Percentiles rank a stretch among this genome's conserved stretches.
Evolutionary conservation across 805 yeast species (phyloP).

Genomic region (Candida pini): DNA sequence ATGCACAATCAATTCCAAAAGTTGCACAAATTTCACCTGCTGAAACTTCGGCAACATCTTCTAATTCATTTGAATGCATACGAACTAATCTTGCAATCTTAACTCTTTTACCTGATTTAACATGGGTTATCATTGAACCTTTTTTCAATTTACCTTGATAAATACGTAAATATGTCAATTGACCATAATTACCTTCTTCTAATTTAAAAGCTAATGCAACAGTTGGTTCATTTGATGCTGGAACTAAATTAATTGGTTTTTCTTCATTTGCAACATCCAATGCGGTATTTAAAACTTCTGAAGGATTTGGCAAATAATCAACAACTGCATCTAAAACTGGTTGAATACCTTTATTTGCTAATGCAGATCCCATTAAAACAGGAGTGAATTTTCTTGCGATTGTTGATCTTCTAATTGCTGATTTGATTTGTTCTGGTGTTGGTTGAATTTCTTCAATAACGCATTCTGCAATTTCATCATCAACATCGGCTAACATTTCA

Average conservation of each 20-base stretch:
- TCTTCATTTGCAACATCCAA: constrained; percentile 66
- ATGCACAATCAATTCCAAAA: constrained; percentile 97
- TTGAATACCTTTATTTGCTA: constrained; percentile 94
- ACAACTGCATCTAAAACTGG: constrained; percentile 94
- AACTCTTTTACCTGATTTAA: constrained; percentile 87
- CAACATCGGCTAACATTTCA: constrained; percentile 96
- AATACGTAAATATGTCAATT: constrained; percentile 92
- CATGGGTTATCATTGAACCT: constrained; percentile 83
- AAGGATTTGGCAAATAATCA: constrained; percentile 92
- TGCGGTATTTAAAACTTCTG: constrained; percentile 87
- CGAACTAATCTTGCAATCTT: constrained; percentile 92
- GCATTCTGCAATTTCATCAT: constrained; percentile 93
- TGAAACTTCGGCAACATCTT: constrained; percentile 90
- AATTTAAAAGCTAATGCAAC: constrained; percentile 98
- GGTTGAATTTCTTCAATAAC: constrained; percentile 90
- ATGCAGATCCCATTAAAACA: constrained; percentile 99
- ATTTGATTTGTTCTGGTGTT: constrained; percentile 72
- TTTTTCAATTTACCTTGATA: constrained; percentile 93
- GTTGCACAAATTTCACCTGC: constrained; percentile 99
- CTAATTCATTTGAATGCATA: constrained; percentile 99
- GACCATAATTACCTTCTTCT: constrained; percentile 98
- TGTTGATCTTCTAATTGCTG: constrained; percentile 90
- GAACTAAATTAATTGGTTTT: constrained; percentile 64
- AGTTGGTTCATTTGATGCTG: constrained; percentile 72
- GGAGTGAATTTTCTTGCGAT: constrained; percentile 96